Base-by-base conservation (phyloP, 1,139 yeast species). In the Saccharomyces hybrid region DNA sequence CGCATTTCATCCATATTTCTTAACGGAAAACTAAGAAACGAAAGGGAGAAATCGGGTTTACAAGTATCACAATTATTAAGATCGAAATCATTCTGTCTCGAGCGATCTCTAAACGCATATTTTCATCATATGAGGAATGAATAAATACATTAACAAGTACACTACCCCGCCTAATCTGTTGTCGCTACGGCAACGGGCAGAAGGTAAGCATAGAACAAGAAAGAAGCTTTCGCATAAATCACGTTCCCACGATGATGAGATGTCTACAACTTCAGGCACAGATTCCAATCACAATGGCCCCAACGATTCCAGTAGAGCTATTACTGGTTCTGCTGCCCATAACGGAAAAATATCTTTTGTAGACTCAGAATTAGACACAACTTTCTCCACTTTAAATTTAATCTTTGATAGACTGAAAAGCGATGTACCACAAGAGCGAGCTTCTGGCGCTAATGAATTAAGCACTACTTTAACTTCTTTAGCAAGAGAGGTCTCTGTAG, bases 401-500 rank as follows among this genome's bases (percentile, higher is more conserved):
- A 66, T 69, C 27, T 69, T 70, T 52, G 66, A 66, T 49, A 64
- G 63, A 48, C 54, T 70, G 48, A 66, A 67, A 52, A 66, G 69
- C 52, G 52, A 62, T 2, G 61, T 62, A 32, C 60, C 76, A 47
- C 81, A 79, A 27, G 86, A 81, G 55, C 73, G 89, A 51, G 65
- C 70, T 27, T 74, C 80, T 50, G 83, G 83, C 27, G 93, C 95
- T 1, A 73, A 74, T 41, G 93, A 87, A 61, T 73, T 90, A 55
- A 77, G 86, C 55, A 79, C 76, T 49, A 85, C 87, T 63, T 74
- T 89, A 56, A 81, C 83, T 23, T 78, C 88, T 0, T 78, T 86
- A 20, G 86, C 93, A 2, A 76, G 95, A 54, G 96, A 89, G 55
- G 75, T 78, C 16, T 81, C 93, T 0, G 78, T 86, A 0, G 97